phyloP scores from a whole-genome alignment of 768 basidiomycete genomes.

The Chiua virens region DNA sequence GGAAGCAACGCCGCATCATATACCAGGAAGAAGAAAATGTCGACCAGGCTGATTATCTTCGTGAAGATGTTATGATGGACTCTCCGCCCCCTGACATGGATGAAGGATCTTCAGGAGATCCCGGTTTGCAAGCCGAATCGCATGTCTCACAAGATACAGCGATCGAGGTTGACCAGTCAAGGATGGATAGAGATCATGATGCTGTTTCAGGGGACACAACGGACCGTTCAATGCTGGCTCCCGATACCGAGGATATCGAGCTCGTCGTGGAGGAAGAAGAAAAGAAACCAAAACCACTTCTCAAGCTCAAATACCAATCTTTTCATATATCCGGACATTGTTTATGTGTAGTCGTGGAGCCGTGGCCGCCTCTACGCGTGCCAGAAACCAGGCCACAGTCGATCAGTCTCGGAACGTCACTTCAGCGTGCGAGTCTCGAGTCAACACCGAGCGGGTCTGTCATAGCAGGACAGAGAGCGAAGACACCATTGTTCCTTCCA shows the following conservation, averaged over 20 bases:
- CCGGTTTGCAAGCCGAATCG: slow-evolving; percentile 2
- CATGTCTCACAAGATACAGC: not conserved
- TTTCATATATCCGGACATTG: slow-evolving; percentile 72
- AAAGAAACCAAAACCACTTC: slow-evolving; percentile 67
- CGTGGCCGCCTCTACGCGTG: slow-evolving; percentile 59
- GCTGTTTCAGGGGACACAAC: not conserved
- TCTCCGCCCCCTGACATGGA: slow-evolving; percentile 1
- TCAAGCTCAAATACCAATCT: slow-evolving; percentile 67
- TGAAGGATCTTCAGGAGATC: not conserved
- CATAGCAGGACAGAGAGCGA: slow-evolving; percentile 35
- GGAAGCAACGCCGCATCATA: slow-evolving; percentile 29
- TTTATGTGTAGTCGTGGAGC: slow-evolving; percentile 82
- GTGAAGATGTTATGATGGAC: slow-evolving; percentile 19
- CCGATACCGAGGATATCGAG: slow-evolving; percentile 28
- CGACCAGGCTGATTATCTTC: slow-evolving; percentile 7
- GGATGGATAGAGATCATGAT: not conserved
- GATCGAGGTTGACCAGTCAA: not conserved
- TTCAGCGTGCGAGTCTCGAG: slow-evolving; percentile 23
- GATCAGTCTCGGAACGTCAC: slow-evolving; percentile 28
- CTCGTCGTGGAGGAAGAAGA: slow-evolving; percentile 59
- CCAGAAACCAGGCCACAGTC: slow-evolving; percentile 35
- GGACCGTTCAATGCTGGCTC: not conserved
- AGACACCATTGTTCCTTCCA: slow-evolving; percentile 75
- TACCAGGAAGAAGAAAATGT: slow-evolving; percentile 27
- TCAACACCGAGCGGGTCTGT: slow-evolving; percentile 25